These are phyloP conservation scores for Thermothielavioides terrestris DNA, from an alignment of 495 filamentous ascomycete genomes.

Conservation along the genomic window DNA sequence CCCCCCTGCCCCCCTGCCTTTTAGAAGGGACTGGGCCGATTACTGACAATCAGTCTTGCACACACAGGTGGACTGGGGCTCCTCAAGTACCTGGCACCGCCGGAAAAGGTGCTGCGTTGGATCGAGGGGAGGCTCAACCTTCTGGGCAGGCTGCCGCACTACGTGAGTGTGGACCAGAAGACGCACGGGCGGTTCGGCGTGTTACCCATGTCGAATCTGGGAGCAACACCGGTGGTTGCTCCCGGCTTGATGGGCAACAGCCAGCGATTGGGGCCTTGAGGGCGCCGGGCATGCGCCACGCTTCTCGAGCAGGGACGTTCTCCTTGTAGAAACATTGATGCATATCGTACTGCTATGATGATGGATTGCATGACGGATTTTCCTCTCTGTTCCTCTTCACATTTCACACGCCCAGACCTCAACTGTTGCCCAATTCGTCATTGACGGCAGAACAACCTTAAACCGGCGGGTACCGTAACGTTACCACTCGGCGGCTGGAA, in stretches of 20 bases:
- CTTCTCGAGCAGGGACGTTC: neutral
- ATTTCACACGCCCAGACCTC: neutral
- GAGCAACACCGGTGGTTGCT: slow-evolving; percentile 31
- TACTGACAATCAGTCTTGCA: slow-evolving; percentile 2
- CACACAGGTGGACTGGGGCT: slow-evolving; percentile 68
- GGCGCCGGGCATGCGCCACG: neutral
- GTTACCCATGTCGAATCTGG: slow-evolving; percentile 51
- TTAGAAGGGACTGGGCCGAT: neutral
- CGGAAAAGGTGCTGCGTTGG: slow-evolving; percentile 70
- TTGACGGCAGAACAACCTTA: too few relatives aligned
- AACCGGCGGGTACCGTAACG: too few relatives aligned
- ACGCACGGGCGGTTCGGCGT: slow-evolving; percentile 93
- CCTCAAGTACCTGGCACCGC: slow-evolving; percentile 73
- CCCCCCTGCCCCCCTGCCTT: neutral
- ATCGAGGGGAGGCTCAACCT: slow-evolving; percentile 80
- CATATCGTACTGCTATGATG: neutral
- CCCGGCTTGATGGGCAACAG: slow-evolving; percentile 50
- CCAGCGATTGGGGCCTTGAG: slow-evolving; percentile 58
- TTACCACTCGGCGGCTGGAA: too few relatives aligned
- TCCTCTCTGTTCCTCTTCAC: neutral
- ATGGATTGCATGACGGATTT: neutral
- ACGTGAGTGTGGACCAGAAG: slow-evolving; percentile 88
- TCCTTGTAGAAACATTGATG: neutral
- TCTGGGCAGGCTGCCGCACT: slow-evolving; percentile 72
- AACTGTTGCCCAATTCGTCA: too few relatives aligned